These are phyloP conservation scores for Strobilomyces dryophilus DNA, from an alignment of 768 basidiomycete species.

Conservation along the genomic window DNA sequence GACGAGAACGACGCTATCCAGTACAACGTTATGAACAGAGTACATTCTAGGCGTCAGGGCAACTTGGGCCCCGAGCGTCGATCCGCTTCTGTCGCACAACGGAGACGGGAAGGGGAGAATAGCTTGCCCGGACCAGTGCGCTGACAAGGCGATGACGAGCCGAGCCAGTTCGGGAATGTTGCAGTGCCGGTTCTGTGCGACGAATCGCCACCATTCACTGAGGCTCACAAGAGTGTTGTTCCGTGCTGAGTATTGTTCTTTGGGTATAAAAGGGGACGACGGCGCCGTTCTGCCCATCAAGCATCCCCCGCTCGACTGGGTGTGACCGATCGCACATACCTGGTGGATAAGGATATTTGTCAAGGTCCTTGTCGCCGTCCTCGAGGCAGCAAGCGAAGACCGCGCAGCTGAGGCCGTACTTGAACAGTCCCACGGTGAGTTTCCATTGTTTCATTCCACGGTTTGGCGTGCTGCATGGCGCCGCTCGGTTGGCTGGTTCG, in stretches of 20 bases:
- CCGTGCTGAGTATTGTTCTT: conserved; percentile 5
- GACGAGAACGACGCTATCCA: not conserved
- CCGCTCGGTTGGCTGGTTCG: conserved; percentile 23
- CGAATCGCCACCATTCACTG: conserved; percentile 9
- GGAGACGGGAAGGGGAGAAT: not conserved
- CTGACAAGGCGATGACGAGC: conserved; percentile 8
- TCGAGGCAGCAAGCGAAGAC: conserved; percentile 32
- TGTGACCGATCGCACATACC: conserved; percentile 19
- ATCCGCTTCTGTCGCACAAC: conserved; percentile 25
- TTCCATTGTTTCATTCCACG: conserved; percentile 29
- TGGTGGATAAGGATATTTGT: conserved; percentile 25
- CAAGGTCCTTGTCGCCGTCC: conserved; percentile 26
- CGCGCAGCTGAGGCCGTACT: conserved; percentile 9
- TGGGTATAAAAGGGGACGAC: conserved; percentile 19
- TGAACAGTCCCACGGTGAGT: conserved; percentile 28
- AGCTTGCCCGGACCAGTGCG: not conserved
- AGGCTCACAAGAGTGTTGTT: not conserved
- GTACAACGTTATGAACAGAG: not conserved
- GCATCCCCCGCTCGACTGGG: conserved; percentile 2
- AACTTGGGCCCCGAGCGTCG: conserved; percentile 5
- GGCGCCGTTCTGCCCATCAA: not conserved
- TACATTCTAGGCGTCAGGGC: conserved; percentile 1
- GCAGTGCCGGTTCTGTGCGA: not conserved
- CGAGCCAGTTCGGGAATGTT: conserved; percentile 18
- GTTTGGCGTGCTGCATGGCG: conserved; percentile 16